phyloP scores from a whole-genome alignment of 2,329 filamentous ascomycete species.

The Colletotrichum camelliae region DNA sequence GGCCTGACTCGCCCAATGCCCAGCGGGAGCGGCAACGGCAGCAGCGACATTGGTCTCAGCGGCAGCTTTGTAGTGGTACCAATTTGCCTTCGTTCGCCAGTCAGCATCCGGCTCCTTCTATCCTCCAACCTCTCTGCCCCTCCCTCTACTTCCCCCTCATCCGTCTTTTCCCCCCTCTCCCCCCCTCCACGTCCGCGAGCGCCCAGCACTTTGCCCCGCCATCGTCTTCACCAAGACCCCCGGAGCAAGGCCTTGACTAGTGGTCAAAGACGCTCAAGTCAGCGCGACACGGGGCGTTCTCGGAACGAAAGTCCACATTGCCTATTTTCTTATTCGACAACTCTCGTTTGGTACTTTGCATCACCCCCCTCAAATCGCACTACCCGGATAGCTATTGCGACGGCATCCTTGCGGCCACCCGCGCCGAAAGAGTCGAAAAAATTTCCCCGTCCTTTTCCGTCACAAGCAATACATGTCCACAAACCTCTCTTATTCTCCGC shows the following conservation, averaged over 20 bases:
- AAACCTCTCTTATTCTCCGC: neutral
- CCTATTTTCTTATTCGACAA: constrained; percentile 4
- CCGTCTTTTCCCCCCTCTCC: neutral
- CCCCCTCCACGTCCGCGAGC: neutral
- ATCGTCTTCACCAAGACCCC: constrained; percentile 3
- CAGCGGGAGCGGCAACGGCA: neutral
- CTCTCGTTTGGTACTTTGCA: constrained; percentile 5
- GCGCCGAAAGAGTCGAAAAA: constrained; percentile 5
- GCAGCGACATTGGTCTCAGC: neutral
- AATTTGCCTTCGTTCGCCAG: neutral
- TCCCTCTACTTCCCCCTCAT: neutral
- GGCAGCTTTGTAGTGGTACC: neutral
- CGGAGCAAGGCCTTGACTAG: constrained; percentile 14
- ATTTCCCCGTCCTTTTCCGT: constrained; percentile 15
- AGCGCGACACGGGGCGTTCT: constrained; percentile 7
- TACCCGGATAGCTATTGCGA: constrained; percentile 10
- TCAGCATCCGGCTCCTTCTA: neutral
- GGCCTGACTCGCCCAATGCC: constrained; percentile 22
- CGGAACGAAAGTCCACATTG: constrained; percentile 17
- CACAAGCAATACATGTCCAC: neutral
- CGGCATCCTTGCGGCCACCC: constrained; percentile 15
- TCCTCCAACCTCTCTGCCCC: neutral
- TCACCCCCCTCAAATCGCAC: constrained; percentile 7
- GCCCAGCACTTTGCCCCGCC: constrained; percentile 9
- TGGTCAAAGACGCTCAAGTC: neutral